Evolutionary conservation across 352 stramenopile genomes (phyloP), one percentile per base, ranked within the genome.

Genomic region (Pythium monospermum): DNA sequence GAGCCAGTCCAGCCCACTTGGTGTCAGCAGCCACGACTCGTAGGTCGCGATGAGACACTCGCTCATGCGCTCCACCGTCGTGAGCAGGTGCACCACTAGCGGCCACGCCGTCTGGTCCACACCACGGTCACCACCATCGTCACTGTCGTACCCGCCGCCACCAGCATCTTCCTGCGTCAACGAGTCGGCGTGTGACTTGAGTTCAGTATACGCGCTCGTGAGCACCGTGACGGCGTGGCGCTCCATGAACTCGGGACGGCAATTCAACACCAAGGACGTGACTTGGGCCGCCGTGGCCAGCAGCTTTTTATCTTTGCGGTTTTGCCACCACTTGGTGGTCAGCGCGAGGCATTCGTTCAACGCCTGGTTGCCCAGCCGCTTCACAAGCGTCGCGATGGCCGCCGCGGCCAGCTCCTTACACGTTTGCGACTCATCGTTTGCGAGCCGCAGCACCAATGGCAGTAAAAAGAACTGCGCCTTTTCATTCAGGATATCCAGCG

Each of bases 391-490:
- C 36, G 61, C 79, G 31, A 99, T 87, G 33, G 74, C 80, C 30
- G 85, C 70, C 6, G 78, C 66, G 7, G 95, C 77, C 4, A 91
- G 70, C 38, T 90, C 67, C 41, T 93, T 87, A 57, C 95, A 98
- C 47, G 73, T 74, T 1, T 82, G 78, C 3, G 89, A 84, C 27
- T 98, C 90, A 52, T 99, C 96, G 60, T 99, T 99, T 1, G 92
- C 89, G 23, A 99, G 59, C 43, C 96, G 94, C 28, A 98, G 68
- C 42, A 98, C 94, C n/a, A 98, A 72, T 30, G 94, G 95, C 42
- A 99, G 63, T 49, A 98, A 89, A 57, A 98, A 96, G 52, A 98
- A 85, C 61, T 98, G 91, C 6, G 82, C 81, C 42, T 96, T 76
- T 32, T 82, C 79, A 62, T 98, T 96, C 35, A 99, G 60, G 33